Evolutionary conservation across 2,329 filamentous ascomycete genomes (phyloP), one percentile per base, ranked within the genome.

Genomic region (Cryoendolithus antarcticus): DNA sequence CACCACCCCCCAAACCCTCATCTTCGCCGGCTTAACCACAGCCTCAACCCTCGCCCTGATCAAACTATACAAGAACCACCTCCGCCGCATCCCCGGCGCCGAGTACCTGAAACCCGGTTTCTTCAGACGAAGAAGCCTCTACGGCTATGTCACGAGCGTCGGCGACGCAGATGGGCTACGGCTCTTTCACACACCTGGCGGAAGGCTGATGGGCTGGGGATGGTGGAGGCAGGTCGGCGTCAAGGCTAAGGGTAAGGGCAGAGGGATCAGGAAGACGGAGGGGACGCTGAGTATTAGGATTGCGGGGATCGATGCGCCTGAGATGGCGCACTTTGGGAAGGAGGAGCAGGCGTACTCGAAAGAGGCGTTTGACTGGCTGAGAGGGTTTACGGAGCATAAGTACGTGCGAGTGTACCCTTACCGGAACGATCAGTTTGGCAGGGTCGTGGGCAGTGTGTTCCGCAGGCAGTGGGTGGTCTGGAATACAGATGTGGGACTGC

Each of bases 91-190:
- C 42, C 86, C 86, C 3, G 80, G 77, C 40, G 75, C 84, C 29
- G 69, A 74, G 15, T 73, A 86, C 56, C 81, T 98, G 49, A 76
- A 77, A 35, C 82, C 85, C 2, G 66, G 69, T 8, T 81, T 80
- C 56, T 89, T 89, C 57, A 76, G 83, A 33, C 77, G 69, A 44
- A 73, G 83, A 50, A 88, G 76, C 49, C 57, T 98, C 31, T 82
- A 89, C 50, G 91, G 91, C 9, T 74, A 74, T 45, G 91, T 96
- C 32, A 95, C 89, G 9, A 86, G 83, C 50, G 91, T 98, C 15
- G 91, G 93, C 32, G 91, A 98, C 69, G 93, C 86, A 3, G 91
- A 98, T 62, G 89, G 89, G 57, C 95, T 98, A 60, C 82, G 91
- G 50, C 61, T 98, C 34, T 98, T 82, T 59, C 91, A 98, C 61